A percentile compares a stretch with the other conserved stretches of the same genome.
phyloP scores from a whole-genome alignment of 2,329 filamentous ascomycete genomes.

The Colletotrichum spinosum region DNA sequence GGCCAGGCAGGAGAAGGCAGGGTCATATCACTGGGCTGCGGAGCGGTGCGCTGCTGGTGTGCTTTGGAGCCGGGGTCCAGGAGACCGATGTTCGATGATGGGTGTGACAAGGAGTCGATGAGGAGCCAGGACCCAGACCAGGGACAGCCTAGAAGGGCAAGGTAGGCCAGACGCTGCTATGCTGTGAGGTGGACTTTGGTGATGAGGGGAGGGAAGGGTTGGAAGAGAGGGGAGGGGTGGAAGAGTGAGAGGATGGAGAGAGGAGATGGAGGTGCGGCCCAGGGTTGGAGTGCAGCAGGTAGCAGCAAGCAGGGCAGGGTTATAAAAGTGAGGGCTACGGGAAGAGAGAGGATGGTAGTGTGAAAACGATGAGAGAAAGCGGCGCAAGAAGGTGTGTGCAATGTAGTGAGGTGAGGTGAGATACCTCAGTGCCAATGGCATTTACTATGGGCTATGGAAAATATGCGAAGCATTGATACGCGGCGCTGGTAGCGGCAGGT shows the following conservation, averaged over 20 bases:
- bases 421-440: not conserved
- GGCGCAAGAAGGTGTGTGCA: not conserved
- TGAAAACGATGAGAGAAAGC: not conserved
- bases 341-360: not conserved
- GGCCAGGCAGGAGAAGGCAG: conserved; percentile 22
- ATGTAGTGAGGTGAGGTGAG: not conserved
- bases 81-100: conserved; percentile 35
- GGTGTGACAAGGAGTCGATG: conserved; percentile 34
- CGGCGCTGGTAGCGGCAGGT: not conserved
- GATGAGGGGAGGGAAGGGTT: conserved; percentile 14
- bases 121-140: conserved; percentile 28
- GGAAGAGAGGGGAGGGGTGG: conserved; percentile 5
- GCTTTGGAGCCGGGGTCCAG: conserved; percentile 15
- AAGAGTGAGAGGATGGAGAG: not conserved
- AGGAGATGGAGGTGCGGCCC: not conserved
- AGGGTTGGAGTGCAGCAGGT: not conserved
- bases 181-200: not conserved
- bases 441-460: not conserved
- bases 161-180: conserved; percentile 29
- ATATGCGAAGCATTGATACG: not conserved
- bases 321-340: not conserved
- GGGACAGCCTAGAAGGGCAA: conserved; percentile 27
- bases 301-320: not conserved
- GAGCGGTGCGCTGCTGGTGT: not conserved
- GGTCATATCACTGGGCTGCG: conserved; percentile 36